Evolutionary conservation across 805 yeast genomes (phyloP), one percentile per base, ranked within the genome.

Genomic region (Starmerella stigmatis): DNA sequence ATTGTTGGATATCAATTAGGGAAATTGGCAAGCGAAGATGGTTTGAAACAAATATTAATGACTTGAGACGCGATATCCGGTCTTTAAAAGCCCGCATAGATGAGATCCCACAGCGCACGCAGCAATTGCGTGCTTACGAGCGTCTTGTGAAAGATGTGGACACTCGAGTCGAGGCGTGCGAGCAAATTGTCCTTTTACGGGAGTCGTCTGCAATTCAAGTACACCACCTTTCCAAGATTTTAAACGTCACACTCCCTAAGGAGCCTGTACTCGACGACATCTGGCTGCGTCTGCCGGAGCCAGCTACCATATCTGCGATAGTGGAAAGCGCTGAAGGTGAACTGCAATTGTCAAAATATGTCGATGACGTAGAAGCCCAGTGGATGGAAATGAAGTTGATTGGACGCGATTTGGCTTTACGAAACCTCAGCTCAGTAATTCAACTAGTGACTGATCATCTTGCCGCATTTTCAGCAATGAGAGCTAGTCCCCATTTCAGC

Each of bases 321-420:
- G 53, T 84, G 2, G 67, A 68, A 1, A 74, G 72, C 46, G 96
- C 96, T 0, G 75, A 74, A 48, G 81, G 84, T 3, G 96, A 89
- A 57, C 68, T 72, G 47, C 66, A 74, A 0, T 64, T 89, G 2
- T 83, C 81, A 43, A 74, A 71, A 10, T 72, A 78, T 4, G 57
- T 89, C 7, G 54, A 53, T 1, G 56, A 62, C 2, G 74, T 86
- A 12, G 68, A 69, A 42, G 61, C 59, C 0, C 70, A 64, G 3
- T 88, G 96, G 96, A 50, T 63, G 0, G 51, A 53, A 0, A 63
- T 69, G 5, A 57, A 69, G 0, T 74, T 84, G 46, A 79, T 75
- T 10, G 68, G 71, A 25, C 72, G 73, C 23, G 66, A 74, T 47
- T 61, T 73, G 3, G 64, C 86, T 27, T 74, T 88, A 4, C 74